A percentile compares a stretch with the other conserved stretches of the same genome.
Evolutionary conservation across 768 basidiomycete species (phyloP).

Genomic region (Naganishia onofrii): DNA sequence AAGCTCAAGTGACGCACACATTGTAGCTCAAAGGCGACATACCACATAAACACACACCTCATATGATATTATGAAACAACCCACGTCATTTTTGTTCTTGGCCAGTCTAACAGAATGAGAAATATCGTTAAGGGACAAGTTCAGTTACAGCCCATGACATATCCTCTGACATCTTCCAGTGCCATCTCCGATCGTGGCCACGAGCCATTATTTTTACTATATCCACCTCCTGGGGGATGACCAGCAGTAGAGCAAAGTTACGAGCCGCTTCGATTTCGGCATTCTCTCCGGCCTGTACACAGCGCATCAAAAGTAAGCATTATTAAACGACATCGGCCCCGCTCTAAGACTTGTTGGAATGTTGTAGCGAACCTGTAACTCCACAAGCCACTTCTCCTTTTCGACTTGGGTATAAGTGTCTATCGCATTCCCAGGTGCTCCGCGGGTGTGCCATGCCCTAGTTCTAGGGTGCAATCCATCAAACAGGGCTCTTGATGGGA

Average conservation of each 20-base stretch:
- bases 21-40: slow-evolving; percentile 11
- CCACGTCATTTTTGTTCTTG: neutral
- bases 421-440: neutral
- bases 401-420: neutral
- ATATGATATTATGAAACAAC: neutral
- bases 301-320: too few species aligned
- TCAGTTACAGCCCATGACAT: slow-evolving; percentile 10
- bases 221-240: slow-evolving; percentile 26
- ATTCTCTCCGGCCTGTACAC: neutral
- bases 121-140: neutral
- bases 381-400: slow-evolving; percentile 9
- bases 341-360: neutral
- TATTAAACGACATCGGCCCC: neutral
- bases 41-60: neutral
- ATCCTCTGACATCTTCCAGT: slow-evolving; percentile 18
- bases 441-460: slow-evolving; percentile 12
- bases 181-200: slow-evolving; percentile 19
- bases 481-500: neutral
- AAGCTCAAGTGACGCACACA: neutral
- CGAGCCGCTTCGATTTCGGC: slow-evolving; percentile 8
- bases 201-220: slow-evolving; percentile 13
- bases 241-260: slow-evolving; percentile 24
- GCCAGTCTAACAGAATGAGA: neutral
- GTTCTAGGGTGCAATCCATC: slow-evolving; percentile 1
- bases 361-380: neutral